Conservation (phyloP, 2,329 filamentous ascomycete genomes). For the Pseudonectria buxi region DNA sequence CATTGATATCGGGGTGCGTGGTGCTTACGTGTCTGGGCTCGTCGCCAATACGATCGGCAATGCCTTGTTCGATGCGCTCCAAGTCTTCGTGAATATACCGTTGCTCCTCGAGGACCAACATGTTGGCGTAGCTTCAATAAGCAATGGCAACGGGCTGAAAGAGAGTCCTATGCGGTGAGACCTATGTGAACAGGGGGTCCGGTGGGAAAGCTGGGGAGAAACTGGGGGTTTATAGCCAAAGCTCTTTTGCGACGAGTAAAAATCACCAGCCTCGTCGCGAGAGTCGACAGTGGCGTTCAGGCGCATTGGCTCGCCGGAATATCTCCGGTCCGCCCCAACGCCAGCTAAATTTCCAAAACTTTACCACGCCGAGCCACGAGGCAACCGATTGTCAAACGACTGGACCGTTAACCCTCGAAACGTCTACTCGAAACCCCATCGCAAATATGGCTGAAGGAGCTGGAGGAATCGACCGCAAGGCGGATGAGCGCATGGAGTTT, state of each 20-base stretch:
- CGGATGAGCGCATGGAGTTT: slow-evolving; percentile 96
- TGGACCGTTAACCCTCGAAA: slow-evolving; percentile 2
- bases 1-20: neutral
- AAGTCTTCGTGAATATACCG: slow-evolving; percentile 92
- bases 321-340: slow-evolving; percentile 21
- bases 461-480: slow-evolving; percentile 75
- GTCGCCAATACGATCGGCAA: slow-evolving; percentile 80
- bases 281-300: slow-evolving; percentile 17
- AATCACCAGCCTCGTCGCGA: slow-evolving; percentile 23
- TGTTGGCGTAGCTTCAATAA: slow-evolving; percentile 24
- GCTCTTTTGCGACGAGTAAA: slow-evolving; percentile 7
- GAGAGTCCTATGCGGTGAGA: neutral
- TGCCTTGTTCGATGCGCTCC: slow-evolving; percentile 89
- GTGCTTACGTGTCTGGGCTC: slow-evolving; percentile 76
- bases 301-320: slow-evolving; percentile 19
- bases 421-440: slow-evolving; percentile 3
- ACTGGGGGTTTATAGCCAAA: neutral
- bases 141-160: neutral
- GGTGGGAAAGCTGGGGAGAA: too few species aligned
- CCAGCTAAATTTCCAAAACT: slow-evolving; percentile 22
- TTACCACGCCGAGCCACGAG: slow-evolving; percentile 13
- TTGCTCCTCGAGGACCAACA: slow-evolving; percentile 92
- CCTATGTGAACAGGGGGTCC: too few species aligned
- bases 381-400: slow-evolving; percentile 7
- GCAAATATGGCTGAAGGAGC: slow-evolving; percentile 76